Percentiles rank a stretch among this genome's conserved stretches.
Conservation (phyloP, 176 grass and related monocot genomes). For the Leersia perrieri region DNA sequence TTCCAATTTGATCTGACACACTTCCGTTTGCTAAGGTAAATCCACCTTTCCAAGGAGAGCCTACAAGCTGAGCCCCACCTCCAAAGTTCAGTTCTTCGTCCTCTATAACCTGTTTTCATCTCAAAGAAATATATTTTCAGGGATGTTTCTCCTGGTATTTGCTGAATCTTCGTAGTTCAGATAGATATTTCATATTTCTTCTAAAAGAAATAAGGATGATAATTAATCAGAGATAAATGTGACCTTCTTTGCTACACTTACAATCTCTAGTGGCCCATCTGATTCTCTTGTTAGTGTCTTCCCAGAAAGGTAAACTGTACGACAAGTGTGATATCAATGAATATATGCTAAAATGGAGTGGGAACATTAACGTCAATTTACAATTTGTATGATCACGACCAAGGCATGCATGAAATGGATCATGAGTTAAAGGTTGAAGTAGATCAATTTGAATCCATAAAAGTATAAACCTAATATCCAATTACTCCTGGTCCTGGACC, state of each 20-base stretch:
- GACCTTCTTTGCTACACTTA: slow-evolving; percentile 51
- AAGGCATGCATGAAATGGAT: slow-evolving; percentile 21
- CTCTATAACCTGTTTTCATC: slow-evolving; percentile 66
- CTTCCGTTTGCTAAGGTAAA: slow-evolving; percentile 84
- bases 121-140: slow-evolving; percentile 50
- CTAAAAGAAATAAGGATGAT: slow-evolving; percentile 44
- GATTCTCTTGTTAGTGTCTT: slow-evolving; percentile 52
- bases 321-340: slow-evolving; percentile 28
- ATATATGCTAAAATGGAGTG: slow-evolving; percentile 25
- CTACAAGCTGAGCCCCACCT: slow-evolving; percentile 40
- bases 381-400: background rate
- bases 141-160: slow-evolving; percentile 22
- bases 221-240: slow-evolving; percentile 55
- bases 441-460: slow-evolving; percentile 14
- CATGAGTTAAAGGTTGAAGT: background rate
- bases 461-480: background rate
- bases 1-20: slow-evolving; percentile 40
- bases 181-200: slow-evolving; percentile 38
- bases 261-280: slow-evolving; percentile 49
- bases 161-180: slow-evolving; percentile 36
- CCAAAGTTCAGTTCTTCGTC: slow-evolving; percentile 64
- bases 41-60: slow-evolving; percentile 60
- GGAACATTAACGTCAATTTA: slow-evolving; percentile 5
- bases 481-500: background rate
- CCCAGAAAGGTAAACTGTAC: slow-evolving; percentile 61